phyloP scores from a whole-genome alignment of 805 yeast species.

The Kregervanrija pseudodelftensis region DNA sequence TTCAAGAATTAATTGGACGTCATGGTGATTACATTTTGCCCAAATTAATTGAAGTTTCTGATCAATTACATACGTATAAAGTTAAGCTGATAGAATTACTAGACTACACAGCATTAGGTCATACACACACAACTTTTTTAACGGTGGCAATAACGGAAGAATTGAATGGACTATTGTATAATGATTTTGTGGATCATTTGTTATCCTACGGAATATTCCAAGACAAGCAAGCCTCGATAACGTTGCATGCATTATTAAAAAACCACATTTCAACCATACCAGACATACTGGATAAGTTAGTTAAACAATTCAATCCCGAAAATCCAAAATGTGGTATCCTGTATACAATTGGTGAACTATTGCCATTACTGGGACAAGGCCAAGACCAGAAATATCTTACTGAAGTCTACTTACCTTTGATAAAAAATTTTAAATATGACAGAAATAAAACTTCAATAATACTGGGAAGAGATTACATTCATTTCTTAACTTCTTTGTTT shows the following conservation, averaged over 20 bases:
- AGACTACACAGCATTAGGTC: constrained; percentile 43
- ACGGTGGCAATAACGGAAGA: constrained; percentile 9
- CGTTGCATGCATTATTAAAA: too few relatives aligned
- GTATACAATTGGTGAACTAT: too few relatives aligned
- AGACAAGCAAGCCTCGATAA: too few relatives aligned
- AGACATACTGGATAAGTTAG: too few relatives aligned
- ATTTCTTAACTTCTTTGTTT: constrained; percentile 14
- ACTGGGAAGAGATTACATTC: constrained; percentile 31
- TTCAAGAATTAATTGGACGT: constrained; percentile 82
- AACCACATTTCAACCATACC: too few relatives aligned
- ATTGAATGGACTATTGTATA: constrained; percentile 13
- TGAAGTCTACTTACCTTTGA: too few relatives aligned
- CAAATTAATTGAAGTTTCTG: constrained; percentile 1
- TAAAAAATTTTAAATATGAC: too few relatives aligned
- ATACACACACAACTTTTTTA: constrained; percentile 32
- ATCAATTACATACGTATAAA: constrained; percentile 29
- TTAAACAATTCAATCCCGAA: too few relatives aligned
- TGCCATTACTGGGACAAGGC: too few relatives aligned
- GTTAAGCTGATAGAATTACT: constrained; percentile 52
- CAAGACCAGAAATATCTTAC: too few relatives aligned
- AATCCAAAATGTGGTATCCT: too few relatives aligned
- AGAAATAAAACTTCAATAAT: too few relatives aligned
- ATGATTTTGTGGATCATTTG: constrained; percentile 28
- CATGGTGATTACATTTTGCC: constrained; percentile 41
- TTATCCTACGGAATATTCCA: constrained; percentile 23